phyloP scores from a whole-genome alignment of 192 early-diverging fungal species.

The Linnemannia exigua region DNA sequence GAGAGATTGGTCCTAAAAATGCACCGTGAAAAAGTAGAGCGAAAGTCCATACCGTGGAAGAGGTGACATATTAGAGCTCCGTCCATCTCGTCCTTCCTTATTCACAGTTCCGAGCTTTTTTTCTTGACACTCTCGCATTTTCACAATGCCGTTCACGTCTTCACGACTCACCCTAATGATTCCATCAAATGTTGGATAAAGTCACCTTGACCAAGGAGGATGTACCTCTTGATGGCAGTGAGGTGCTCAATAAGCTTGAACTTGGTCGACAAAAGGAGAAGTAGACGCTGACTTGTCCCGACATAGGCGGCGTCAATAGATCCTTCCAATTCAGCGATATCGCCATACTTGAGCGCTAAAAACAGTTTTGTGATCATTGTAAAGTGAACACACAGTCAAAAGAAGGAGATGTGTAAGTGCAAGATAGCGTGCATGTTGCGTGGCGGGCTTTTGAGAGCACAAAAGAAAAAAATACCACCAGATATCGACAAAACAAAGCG shows the following conservation, averaged over 20 bases:
- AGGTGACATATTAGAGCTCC: slow-evolving; percentile 2
- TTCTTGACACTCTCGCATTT: background rate
- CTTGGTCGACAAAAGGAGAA: slow-evolving; percentile 81
- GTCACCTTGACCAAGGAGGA: slow-evolving; percentile 95
- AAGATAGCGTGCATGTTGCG: background rate
- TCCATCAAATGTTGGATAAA: slow-evolving; percentile 94
- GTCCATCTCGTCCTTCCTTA: background rate
- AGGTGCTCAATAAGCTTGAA: slow-evolving; percentile 92
- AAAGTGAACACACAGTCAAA: background rate
- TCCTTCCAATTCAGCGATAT: slow-evolving; percentile 77
- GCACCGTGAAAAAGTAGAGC: background rate
- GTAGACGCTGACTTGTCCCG: slow-evolving; percentile 81
- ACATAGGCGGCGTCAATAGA: slow-evolving; percentile 81
- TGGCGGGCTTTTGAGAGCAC: background rate
- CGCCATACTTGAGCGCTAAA: slow-evolving; percentile 72
- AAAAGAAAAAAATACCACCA: background rate
- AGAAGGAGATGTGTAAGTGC: slow-evolving; percentile 2
- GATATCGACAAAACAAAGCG: background rate
- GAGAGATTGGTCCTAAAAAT: slow-evolving; percentile 63
- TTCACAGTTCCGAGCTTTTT: background rate
- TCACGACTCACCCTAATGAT: slow-evolving; percentile 74
- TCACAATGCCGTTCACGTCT: background rate
- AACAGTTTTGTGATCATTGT: background rate
- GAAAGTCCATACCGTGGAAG: background rate
- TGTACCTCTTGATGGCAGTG: slow-evolving; percentile 86